A percentile compares a stretch with the other conserved stretches of the same genome.
Conservation (phyloP, 2,329 filamentous ascomycete genomes). For the Pseudogymnoascus sp. region DNA sequence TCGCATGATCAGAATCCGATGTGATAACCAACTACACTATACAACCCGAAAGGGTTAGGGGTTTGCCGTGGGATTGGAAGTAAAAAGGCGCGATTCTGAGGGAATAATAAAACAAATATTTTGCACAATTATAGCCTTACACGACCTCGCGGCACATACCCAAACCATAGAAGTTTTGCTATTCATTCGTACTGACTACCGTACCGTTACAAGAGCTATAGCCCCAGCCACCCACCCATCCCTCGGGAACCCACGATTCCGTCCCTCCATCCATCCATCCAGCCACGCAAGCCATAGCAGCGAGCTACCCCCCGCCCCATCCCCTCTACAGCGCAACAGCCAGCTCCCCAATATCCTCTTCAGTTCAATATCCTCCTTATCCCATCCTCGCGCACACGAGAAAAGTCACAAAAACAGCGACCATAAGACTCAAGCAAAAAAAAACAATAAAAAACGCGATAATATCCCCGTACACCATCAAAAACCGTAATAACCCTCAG, state of each 20-base stretch:
- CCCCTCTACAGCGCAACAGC: neutral
- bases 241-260: neutral
- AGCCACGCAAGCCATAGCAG: neutral
- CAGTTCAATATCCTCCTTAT: neutral
- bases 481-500: conserved; percentile 4
- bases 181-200: conserved; percentile 6
- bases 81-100: no score
- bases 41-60: neutral
- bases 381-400: neutral
- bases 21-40: conserved; percentile 8
- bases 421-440: neutral
- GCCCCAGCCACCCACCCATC: neutral
- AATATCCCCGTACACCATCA: conserved; percentile 5
- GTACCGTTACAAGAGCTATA: conserved; percentile 6
- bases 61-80: no score
- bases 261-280: neutral
- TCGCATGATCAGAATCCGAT: conserved; percentile 5
- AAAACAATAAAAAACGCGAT: neutral
- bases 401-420: neutral
- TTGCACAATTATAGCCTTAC: no score
- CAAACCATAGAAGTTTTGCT: neutral
- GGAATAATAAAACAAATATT: neutral
- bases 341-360: neutral
- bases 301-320: neutral
- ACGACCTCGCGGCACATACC: neutral